Conservation (phyloP, 2,329 filamentous ascomycete genomes). For the Aulographum hederae region DNA sequence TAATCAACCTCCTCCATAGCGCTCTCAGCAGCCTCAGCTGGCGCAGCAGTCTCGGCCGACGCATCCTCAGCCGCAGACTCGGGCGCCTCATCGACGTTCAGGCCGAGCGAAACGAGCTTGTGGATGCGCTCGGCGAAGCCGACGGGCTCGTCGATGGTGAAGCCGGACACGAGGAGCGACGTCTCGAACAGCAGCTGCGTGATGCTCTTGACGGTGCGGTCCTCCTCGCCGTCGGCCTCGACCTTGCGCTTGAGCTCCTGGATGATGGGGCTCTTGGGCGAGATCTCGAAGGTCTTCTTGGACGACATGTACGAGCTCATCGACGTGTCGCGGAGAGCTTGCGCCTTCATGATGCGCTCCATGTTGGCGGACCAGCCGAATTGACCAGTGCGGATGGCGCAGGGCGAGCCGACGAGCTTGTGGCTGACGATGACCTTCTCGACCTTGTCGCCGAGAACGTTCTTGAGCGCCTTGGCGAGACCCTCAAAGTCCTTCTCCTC, state of each 20-base stretch:
- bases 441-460: conserved; percentile 96
- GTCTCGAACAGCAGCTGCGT: conserved; percentile 98
- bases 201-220: conserved; percentile 98
- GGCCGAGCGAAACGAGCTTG: conserved; percentile 94
- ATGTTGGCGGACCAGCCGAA: conserved; percentile 99
- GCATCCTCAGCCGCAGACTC: conserved; percentile 44
- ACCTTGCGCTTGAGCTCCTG: conserved; percentile 99
- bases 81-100: conserved; percentile 91
- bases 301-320: conserved; percentile 99
- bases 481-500: conserved; percentile 98
- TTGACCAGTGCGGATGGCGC: conserved; percentile 97
- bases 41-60: conserved; percentile 39
- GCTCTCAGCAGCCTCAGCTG: conserved; percentile 59
- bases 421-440: conserved; percentile 99
- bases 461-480: conserved; percentile 95
- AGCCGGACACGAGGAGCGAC: conserved; percentile 92
- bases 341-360: conserved; percentile 99
- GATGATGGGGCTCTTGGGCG: conserved; percentile 93
- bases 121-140: conserved; percentile 98
- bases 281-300: conserved; percentile 99
- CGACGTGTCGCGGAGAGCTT: conserved; percentile 97
- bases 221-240: conserved; percentile 90
- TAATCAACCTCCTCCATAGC: conserved; percentile 99
- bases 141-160: conserved; percentile 98
- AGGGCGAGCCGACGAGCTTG: conserved; percentile 88